A percentile compares a stretch with the other conserved stretches of the same genome.
Evolutionary conservation across 148 eudicot genomes (phyloP).

Genomic region (Silene latifolia): DNA sequence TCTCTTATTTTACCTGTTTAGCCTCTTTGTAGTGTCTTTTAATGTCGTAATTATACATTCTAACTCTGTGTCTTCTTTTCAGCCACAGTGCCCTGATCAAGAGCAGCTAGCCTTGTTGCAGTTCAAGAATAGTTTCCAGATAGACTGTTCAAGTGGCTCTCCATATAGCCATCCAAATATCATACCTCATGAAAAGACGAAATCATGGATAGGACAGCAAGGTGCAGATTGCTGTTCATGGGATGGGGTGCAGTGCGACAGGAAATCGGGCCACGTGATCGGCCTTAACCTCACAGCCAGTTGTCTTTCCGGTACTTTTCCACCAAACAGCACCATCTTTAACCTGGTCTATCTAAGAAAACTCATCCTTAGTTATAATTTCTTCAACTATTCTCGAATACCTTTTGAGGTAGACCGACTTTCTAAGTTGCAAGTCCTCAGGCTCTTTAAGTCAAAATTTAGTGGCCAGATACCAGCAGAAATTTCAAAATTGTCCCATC

Average conservation of each 20-base stretch:
- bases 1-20: no score
- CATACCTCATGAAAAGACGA: conserved; percentile 9
- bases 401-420: conserved; percentile 22
- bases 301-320: conserved; percentile 9
- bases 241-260: conserved; percentile 36
- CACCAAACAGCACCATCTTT: conserved; percentile 9
- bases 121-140: conserved; percentile 15
- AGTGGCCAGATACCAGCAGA: conserved; percentile 35
- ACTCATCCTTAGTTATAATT: conserved; percentile 1
- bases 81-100: conserved; percentile 5
- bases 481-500: conserved; percentile 24
- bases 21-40: background rate
- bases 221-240: conserved; percentile 31
- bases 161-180: background rate
- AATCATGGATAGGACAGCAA: background rate
- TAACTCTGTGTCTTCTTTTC: background rate
- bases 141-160: conserved; percentile 3
- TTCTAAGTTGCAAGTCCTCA: conserved; percentile 19
- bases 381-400: conserved; percentile 9
- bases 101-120: conserved; percentile 14
- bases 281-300: conserved; percentile 3
- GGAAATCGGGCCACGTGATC: conserved; percentile 18
- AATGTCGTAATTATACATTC: background rate
- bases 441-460: conserved; percentile 31
- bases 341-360: conserved; percentile 2